Evolutionary conservation across 1,139 yeast genomes (phyloP).

Genomic region (Yamadazyma mexicana): DNA sequence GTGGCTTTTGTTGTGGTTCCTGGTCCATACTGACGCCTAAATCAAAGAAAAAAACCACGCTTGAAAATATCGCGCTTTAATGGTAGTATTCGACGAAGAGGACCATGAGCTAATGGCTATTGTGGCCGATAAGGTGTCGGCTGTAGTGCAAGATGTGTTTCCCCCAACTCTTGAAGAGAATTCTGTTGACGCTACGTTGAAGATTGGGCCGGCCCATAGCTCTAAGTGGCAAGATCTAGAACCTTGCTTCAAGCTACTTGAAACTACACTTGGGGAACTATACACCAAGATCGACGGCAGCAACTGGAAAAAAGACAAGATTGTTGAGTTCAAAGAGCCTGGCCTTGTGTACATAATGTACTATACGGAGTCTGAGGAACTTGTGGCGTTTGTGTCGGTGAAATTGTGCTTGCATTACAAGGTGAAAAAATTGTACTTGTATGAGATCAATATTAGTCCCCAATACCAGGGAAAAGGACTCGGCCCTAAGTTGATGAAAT

Average conservation of each 20-base stretch:
- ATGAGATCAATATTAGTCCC: slow-evolving; percentile 51
- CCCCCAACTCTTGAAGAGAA: slow-evolving; percentile 8
- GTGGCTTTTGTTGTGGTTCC: neutral
- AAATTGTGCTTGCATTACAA: slow-evolving; percentile 35
- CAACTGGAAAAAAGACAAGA: slow-evolving; percentile 46
- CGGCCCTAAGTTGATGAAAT: slow-evolving; percentile 35
- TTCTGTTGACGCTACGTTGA: neutral
- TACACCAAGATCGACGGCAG: slow-evolving; percentile 33
- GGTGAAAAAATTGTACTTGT: slow-evolving; percentile 44
- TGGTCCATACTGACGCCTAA: no score
- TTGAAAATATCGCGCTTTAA: neutral
- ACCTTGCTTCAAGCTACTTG: slow-evolving; percentile 26
- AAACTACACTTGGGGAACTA: slow-evolving; percentile 30
- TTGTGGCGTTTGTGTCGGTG: slow-evolving; percentile 47
- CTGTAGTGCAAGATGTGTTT: slow-evolving; percentile 16
- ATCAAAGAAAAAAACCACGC: neutral
- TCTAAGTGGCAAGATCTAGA: slow-evolving; percentile 2
- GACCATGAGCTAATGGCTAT: slow-evolving; percentile 19
- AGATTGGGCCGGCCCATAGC: slow-evolving; percentile 9
- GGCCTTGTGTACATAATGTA: slow-evolving; percentile 43
- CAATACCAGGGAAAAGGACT: slow-evolving; percentile 27
- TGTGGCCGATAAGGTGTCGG: slow-evolving; percentile 17
- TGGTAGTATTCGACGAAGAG: slow-evolving; percentile 18
- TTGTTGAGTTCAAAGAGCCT: slow-evolving; percentile 44
- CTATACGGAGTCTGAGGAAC: slow-evolving; percentile 3